A percentile compares a stretch with the other conserved stretches of the same genome.
phyloP scores from a whole-genome alignment of 345 rosid genomes.

The Pugionium cornutum region DNA sequence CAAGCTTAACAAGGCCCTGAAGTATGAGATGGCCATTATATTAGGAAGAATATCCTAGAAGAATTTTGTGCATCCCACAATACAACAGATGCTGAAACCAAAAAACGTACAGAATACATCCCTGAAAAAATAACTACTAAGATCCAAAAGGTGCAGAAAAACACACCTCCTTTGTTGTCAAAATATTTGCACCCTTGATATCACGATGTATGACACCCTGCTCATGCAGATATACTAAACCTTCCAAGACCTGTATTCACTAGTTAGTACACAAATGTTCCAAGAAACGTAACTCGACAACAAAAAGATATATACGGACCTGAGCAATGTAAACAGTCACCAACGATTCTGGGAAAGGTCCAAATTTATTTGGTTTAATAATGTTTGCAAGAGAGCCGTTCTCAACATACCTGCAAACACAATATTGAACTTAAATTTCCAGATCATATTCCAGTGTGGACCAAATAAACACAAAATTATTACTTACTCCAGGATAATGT shows the following conservation, averaged over 20 bases:
- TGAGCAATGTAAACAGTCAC: slow-evolving; percentile 97
- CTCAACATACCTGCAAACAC: slow-evolving; percentile 79
- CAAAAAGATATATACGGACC: slow-evolving; percentile 52
- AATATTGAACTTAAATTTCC: neutral
- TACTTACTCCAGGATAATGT: slow-evolving; percentile 95
- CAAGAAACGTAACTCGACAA: slow-evolving; percentile 22
- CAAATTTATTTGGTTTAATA: slow-evolving; percentile 96
- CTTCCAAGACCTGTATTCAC: slow-evolving; percentile 81
- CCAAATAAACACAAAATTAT: slow-evolving; percentile 21
- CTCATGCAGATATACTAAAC: slow-evolving; percentile 93
- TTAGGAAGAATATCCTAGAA: slow-evolving; percentile 20
- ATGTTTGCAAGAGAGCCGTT: slow-evolving; percentile 99
- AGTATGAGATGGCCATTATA: slow-evolving; percentile 30
- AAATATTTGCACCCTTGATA: slow-evolving; percentile 98
- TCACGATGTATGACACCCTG: slow-evolving; percentile 99
- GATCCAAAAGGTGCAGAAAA: slow-evolving; percentile 6
- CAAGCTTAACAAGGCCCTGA: slow-evolving; percentile 98
- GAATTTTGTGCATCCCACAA: slow-evolving; percentile 17
- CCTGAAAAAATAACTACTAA: neutral
- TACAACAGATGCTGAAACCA: slow-evolving; percentile 20
- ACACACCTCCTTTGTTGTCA: slow-evolving; percentile 91
- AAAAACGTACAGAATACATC: neutral
- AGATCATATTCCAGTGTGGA: slow-evolving; percentile 19
- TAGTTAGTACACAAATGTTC: slow-evolving; percentile 28
- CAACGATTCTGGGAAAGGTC: slow-evolving; percentile 96